These are phyloP conservation scores for Hymenoscyphus occultus DNA, from an alignment of 2,329 filamentous ascomycete species.

Conservation along the genomic window DNA sequence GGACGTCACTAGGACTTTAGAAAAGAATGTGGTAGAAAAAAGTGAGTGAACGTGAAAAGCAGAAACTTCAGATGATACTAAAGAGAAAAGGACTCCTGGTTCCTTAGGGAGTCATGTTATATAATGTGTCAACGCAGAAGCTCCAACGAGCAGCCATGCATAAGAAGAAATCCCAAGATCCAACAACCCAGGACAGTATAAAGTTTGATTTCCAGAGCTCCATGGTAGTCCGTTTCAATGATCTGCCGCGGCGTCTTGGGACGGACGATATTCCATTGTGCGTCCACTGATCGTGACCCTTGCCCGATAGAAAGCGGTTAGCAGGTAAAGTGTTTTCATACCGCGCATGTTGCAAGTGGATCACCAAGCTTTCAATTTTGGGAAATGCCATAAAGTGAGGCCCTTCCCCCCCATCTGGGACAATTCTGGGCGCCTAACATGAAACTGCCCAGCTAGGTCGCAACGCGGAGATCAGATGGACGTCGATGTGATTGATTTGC, in stretches of 20 bases:
- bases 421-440: not conserved
- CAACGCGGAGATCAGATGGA: not conserved
- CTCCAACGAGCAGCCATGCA: not conserved
- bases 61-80: not conserved
- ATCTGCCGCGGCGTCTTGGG: not conserved
- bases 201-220: not conserved
- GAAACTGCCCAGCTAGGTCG: constrained; percentile 2
- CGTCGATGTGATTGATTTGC: not conserved
- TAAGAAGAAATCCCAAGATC: not conserved
- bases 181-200: not conserved
- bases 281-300: not conserved
- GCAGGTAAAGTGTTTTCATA: constrained; percentile 1
- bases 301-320: not conserved
- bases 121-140: not conserved
- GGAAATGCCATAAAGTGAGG: not conserved
- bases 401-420: not conserved
- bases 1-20: constrained; percentile 4
- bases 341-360: not conserved
- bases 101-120: not conserved
- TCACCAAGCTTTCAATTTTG: not conserved
- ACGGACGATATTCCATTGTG: not conserved
- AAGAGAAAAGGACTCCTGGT: not conserved
- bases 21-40: constrained; percentile 1
- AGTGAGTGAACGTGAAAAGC: not conserved
- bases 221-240: not conserved